Conservation (phyloP, 73 alveolate species). For the Tetrahymena borealis region DNA sequence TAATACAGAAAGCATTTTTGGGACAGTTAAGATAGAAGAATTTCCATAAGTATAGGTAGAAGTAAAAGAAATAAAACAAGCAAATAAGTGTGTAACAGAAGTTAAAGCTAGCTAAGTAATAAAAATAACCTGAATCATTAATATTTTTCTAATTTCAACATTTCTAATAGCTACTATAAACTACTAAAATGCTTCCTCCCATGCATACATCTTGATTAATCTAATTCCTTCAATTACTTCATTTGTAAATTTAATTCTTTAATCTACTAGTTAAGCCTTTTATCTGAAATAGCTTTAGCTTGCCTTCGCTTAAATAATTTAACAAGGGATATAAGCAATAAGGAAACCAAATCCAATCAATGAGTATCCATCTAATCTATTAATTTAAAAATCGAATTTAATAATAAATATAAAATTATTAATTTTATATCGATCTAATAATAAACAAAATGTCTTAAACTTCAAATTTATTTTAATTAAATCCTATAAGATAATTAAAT, state of each 20-base stretch:
- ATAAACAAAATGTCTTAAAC: no score
- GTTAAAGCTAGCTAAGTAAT: neutral
- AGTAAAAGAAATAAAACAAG: neutral
- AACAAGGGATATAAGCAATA: neutral
- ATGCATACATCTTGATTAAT: slow-evolving; percentile 34
- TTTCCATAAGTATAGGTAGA: neutral
- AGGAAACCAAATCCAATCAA: slow-evolving; percentile 3
- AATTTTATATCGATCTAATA: no score
- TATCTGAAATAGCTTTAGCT: neutral
- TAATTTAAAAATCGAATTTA: neutral
- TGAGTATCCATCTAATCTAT: slow-evolving; percentile 10
- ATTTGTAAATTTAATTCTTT: slow-evolving; percentile 18
- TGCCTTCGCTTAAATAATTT: neutral
- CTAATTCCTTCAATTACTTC: slow-evolving; percentile 42
- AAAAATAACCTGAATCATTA: neutral
- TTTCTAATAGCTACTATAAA: neutral
- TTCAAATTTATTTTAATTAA: no score
- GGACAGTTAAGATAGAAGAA: neutral
- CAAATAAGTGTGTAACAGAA: neutral
- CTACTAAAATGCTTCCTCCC: slow-evolving; percentile 25
- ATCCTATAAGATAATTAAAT: no score
- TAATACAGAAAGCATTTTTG: neutral
- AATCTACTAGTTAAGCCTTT: neutral
- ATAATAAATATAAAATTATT: neutral
- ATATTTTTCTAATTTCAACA: slow-evolving; percentile 5